Conservation (phyloP, 2,329 filamentous ascomycete species). For the Pyricularia grisea region DNA sequence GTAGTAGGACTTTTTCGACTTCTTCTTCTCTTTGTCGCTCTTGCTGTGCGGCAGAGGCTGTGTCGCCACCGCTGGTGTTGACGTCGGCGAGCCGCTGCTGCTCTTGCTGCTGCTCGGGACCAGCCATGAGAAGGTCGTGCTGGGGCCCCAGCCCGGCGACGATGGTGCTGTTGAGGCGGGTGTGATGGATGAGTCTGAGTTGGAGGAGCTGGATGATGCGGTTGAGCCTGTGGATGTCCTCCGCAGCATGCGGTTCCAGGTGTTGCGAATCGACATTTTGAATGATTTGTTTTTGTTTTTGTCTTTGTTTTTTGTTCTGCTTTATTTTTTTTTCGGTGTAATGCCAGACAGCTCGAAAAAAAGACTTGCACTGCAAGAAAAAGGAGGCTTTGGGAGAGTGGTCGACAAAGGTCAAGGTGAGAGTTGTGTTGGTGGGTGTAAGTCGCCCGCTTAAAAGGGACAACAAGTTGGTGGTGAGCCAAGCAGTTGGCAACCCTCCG, state of each 20-base stretch:
- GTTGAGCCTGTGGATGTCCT: constrained; percentile 6
- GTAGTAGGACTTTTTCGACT: not conserved
- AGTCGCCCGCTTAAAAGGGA: not conserved
- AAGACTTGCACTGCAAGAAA: not conserved
- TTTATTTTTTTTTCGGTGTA: not conserved
- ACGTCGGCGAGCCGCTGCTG: constrained; percentile 3
- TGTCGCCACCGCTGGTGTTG: not conserved
- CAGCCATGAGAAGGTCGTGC: constrained; percentile 5
- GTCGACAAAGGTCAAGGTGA: not conserved
- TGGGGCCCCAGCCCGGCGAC: constrained; percentile 7
- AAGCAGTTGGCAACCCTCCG: not conserved
- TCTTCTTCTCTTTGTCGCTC: not conserved
- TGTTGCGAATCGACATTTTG: constrained; percentile 12
- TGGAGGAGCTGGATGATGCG: not conserved
- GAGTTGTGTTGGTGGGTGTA: not conserved
- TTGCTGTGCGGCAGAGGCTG: not conserved
- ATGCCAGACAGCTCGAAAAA: not conserved
- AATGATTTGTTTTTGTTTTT: not conserved
- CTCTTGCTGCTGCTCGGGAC: constrained; percentile 1
- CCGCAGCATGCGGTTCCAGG: constrained; percentile 10
- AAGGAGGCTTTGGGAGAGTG: not conserved
- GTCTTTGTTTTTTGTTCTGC: not conserved
- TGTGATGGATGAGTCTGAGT: not conserved
- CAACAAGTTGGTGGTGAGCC: not conserved
- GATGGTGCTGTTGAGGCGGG: constrained; percentile 2